phyloP scores from a whole-genome alignment of 2,329 filamentous ascomycete genomes.

The Apiospora malaysiana region DNA sequence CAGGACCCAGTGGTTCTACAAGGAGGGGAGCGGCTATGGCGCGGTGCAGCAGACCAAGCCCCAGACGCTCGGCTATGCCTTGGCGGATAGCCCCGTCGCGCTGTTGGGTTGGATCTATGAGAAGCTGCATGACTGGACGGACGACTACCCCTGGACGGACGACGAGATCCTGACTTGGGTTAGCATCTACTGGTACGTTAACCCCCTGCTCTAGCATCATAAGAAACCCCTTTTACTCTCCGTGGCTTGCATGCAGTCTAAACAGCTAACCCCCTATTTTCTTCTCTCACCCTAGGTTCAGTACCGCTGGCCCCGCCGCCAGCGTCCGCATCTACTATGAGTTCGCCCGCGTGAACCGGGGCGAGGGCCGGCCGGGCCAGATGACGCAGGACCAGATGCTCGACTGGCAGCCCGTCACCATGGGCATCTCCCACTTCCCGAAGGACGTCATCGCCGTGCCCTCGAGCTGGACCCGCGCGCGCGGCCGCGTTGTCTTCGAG shows the following conservation, averaged over 20 bases:
- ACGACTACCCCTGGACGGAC: slow-evolving; percentile 73
- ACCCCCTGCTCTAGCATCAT: background rate
- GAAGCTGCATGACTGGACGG: slow-evolving; percentile 79
- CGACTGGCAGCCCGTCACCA: slow-evolving; percentile 45
- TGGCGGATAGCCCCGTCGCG: slow-evolving; percentile 72
- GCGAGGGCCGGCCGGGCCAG: slow-evolving; percentile 47
- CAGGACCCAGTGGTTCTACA: slow-evolving; percentile 58
- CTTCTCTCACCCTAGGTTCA: slow-evolving; percentile 51
- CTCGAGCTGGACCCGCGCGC: slow-evolving; percentile 53
- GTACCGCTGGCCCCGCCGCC: slow-evolving; percentile 68
- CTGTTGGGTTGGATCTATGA: slow-evolving; percentile 81
- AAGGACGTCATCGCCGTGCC: slow-evolving; percentile 55
- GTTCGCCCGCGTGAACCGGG: slow-evolving; percentile 49
- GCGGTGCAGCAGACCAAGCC: slow-evolving; percentile 69
- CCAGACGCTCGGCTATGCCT: slow-evolving; percentile 71
- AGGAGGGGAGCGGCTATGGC: slow-evolving; percentile 62
- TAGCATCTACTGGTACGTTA: slow-evolving; percentile 63
- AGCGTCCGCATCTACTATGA: slow-evolving; percentile 75
- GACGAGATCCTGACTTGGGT: slow-evolving; percentile 80
- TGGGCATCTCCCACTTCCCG: slow-evolving; percentile 56
- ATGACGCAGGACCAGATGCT: slow-evolving; percentile 53
- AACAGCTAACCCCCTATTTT: background rate
- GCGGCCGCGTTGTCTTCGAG: slow-evolving; percentile 58
- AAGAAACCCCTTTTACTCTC: background rate
- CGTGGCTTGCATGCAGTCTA: background rate